Base-by-base conservation (phyloP, 2,329 filamentous ascomycete genomes). In the Teratosphaeria nubilosa region DNA sequence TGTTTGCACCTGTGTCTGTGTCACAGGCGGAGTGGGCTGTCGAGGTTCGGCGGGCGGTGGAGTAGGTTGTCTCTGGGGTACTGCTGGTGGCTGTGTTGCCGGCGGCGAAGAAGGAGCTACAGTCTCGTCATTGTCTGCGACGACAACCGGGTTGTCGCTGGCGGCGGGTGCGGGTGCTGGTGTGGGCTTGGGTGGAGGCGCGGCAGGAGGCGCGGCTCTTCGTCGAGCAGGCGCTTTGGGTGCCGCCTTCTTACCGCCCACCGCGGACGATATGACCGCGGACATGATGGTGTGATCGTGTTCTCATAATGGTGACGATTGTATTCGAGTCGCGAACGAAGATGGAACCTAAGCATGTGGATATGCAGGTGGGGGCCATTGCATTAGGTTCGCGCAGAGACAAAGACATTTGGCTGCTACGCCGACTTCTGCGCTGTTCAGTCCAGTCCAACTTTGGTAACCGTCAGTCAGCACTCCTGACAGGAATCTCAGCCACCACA, bases 221-320 rank as follows among this genome's bases (percentile, higher is more conserved):
- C 77, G 71, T 55, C 77, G 74, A 48, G 72, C 71, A 31, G 73
- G 70, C 53, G 72, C 75, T 63, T 79, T 80, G 45, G 78, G 78
- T 4, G 75, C 76, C 59, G 78, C 74, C 65, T 76, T 77, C 64
- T 76, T 78, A 67, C 74, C 74, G 20, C 75, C 73, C 62, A 82
- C 80, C 50, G 76, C 78, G 57, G 80, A 82, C 65, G 78, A 81
- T 60, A 80, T 80, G 51, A 82, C 75, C 22, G 66, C 62, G 52
- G 78, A 76, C 72, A 79, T 75, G 50, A 13, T 25, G 20, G 30
- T 1, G 20, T 48, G 22, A 48, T 48, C 22, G 41, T 48, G n/a
- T n/a, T 48, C 22, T 48, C 41, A 48, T 48, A 3, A 11, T 48
- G 22, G 9, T 22, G 20, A 48, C 20, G 20, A 5, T 7, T n/a